Evolutionary conservation across 345 rosid species (phyloP).

Genomic region (Sonneratia caseolaris): DNA sequence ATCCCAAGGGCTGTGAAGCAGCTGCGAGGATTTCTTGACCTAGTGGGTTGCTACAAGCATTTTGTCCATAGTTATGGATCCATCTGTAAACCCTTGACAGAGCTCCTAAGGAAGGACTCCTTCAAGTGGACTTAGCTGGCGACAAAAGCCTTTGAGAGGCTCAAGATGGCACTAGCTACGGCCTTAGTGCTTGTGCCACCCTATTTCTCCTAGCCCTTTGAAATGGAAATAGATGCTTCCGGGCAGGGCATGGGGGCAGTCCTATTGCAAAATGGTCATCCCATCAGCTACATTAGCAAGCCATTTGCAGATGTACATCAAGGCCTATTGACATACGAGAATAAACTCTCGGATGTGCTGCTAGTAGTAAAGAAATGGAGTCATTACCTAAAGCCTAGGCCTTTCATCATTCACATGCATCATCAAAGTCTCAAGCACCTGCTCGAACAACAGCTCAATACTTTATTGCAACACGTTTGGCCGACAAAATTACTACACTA

Average conservation of each 20-base stretch:
- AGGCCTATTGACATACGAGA: not conserved
- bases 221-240: not conserved
- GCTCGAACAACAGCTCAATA: not conserved
- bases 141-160: not conserved
- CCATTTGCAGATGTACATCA: not conserved
- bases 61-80: not conserved
- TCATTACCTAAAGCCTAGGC: not conserved
- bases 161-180: not conserved
- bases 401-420: not conserved
- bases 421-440: not conserved
- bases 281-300: constrained; percentile 1
- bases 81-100: not conserved
- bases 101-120: not conserved
- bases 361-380: not conserved
- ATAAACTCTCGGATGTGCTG: not conserved
- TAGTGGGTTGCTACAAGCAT: not conserved
- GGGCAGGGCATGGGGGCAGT: not conserved
- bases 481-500: not conserved
- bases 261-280: not conserved
- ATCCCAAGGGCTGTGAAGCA: not conserved
- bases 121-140: not conserved
- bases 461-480: not conserved
- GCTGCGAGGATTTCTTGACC: not conserved
- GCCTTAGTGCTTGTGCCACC: not conserved
- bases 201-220: not conserved